Evolutionary conservation across 306 rosid species (phyloP).

Genomic region (Quercus suber): DNA sequence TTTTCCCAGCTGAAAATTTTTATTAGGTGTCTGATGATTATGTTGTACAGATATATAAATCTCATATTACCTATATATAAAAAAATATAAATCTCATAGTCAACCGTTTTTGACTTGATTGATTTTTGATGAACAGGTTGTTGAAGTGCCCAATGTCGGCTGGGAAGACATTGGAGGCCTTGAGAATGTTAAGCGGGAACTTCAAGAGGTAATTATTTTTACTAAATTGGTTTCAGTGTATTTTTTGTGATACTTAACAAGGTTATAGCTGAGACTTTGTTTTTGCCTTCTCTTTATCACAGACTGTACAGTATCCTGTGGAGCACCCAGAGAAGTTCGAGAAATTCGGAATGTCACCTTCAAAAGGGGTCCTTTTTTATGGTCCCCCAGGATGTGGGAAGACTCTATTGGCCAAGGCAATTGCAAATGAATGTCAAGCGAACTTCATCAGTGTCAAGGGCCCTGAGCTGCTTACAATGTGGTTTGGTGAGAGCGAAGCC

Average conservation of each 20-base stretch:
- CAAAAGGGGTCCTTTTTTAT: slow-evolving; percentile 59
- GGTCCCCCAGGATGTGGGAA: slow-evolving; percentile 70
- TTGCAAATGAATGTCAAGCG: slow-evolving; percentile 65
- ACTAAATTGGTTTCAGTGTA: background rate
- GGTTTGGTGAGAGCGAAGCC: slow-evolving; percentile 73
- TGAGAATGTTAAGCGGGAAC: slow-evolving; percentile 59
- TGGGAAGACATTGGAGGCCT: slow-evolving; percentile 64
- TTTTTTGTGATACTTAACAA: background rate
- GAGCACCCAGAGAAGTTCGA: slow-evolving; percentile 63
- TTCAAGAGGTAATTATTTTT: slow-evolving; percentile 44
- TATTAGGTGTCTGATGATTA: background rate
- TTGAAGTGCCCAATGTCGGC: slow-evolving; percentile 61
- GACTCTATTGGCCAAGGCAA: slow-evolving; percentile 59
- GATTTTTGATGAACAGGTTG: slow-evolving; percentile 35
- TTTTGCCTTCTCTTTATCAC: slow-evolving; percentile 12
- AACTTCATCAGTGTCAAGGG: slow-evolving; percentile 59
- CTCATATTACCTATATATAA: background rate
- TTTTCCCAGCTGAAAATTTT: background rate
- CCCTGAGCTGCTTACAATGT: slow-evolving; percentile 56
- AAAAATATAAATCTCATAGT: background rate
- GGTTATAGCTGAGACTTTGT: background rate
- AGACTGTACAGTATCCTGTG: slow-evolving; percentile 67
- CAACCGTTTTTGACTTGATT: background rate
- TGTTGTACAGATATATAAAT: background rate
- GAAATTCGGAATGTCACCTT: slow-evolving; percentile 65